Conservation (phyloP, 2,329 filamentous ascomycete genomes). For the Albophoma yamanashiensis region DNA sequence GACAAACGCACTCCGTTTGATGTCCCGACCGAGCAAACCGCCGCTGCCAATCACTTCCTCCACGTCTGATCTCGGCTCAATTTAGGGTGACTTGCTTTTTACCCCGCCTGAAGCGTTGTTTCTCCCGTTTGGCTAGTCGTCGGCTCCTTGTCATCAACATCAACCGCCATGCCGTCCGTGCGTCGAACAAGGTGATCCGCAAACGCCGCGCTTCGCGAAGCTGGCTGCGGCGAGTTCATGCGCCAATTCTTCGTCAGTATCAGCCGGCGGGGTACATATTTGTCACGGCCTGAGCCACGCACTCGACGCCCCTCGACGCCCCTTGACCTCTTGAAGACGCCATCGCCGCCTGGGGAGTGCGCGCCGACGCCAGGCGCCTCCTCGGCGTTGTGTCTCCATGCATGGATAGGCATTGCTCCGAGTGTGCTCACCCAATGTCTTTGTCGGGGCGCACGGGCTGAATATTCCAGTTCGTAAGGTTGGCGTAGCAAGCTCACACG, state of each 20-base stretch:
- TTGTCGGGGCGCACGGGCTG: neutral
- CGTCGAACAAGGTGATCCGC: neutral
- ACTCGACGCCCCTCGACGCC: neutral
- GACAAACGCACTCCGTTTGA: neutral
- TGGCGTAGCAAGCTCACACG: neutral
- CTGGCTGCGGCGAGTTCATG: neutral
- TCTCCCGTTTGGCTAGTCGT: neutral
- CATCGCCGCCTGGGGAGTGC: neutral
- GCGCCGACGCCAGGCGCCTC: neutral
- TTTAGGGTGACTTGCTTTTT: neutral
- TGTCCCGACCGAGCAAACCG: neutral
- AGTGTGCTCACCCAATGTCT: neutral
- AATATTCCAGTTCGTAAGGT: neutral
- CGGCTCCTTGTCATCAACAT: neutral
- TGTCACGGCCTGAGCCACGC: neutral
- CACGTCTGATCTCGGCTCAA: neutral
- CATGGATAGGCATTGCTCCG: too few relatives aligned
- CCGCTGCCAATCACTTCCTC: neutral
- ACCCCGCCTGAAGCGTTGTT: neutral
- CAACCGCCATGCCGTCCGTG: neutral
- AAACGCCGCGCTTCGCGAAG: neutral
- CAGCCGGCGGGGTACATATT: neutral
- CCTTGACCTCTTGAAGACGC: neutral
- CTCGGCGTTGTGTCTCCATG: neutral
- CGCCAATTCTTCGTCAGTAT: neutral